Percentiles rank a stretch among this genome's conserved stretches.
These are phyloP conservation scores for Cordyceps militaris DNA, from an alignment of 2,329 filamentous ascomycete species.

Conservation along the genomic window DNA sequence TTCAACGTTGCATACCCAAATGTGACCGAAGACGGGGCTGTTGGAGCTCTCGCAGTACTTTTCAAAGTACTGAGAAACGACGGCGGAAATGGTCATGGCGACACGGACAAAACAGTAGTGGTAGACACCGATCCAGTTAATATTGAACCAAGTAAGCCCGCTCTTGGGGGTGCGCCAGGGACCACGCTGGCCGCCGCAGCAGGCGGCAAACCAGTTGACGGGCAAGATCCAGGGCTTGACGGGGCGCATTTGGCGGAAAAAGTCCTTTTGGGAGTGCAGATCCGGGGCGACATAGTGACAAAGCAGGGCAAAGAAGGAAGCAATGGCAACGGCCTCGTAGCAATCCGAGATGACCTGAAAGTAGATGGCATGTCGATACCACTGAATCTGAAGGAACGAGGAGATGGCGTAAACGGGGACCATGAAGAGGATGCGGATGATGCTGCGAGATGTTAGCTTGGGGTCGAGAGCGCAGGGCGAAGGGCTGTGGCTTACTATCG, in stretches of 20 bases:
- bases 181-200: constrained; percentile 62
- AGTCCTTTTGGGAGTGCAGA: constrained; percentile 73
- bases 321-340: constrained; percentile 84
- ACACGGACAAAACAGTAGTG: constrained; percentile 82
- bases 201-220: constrained; percentile 61
- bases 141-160: constrained; percentile 86
- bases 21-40: constrained; percentile 70
- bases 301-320: constrained; percentile 76
- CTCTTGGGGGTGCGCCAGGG: constrained; percentile 68
- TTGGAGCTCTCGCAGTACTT: constrained; percentile 75
- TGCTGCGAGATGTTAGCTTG: constrained; percentile 39
- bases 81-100: constrained; percentile 70
- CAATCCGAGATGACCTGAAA: constrained; percentile 75
- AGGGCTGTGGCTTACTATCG: constrained; percentile 38
- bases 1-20: constrained; percentile 56
- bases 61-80: constrained; percentile 61
- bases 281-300: constrained; percentile 74
- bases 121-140: constrained; percentile 75
- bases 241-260: constrained; percentile 62
- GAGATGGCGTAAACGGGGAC: constrained; percentile 73
- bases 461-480: not conserved
- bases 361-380: constrained; percentile 73
- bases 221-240: constrained; percentile 69
- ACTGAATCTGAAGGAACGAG: constrained; percentile 65
- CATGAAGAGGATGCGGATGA: constrained; percentile 86